Conservation (phyloP, 805 yeast species). For the Yarrowia divulgata region DNA sequence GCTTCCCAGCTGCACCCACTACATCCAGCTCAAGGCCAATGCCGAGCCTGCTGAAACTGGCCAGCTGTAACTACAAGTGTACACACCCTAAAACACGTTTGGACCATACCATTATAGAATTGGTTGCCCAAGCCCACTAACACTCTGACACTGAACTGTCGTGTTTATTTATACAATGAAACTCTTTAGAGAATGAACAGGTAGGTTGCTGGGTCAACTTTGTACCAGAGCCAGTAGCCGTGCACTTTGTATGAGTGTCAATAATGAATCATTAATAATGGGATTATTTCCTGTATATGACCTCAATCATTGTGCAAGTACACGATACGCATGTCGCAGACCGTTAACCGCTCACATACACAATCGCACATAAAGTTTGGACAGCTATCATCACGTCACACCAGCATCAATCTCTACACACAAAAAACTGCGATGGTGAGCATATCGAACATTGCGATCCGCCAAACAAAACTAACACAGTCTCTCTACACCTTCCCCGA, state of each 20-base stretch:
- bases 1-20: constrained; percentile 72
- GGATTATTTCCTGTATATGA: neutral
- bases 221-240: neutral
- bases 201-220: constrained; percentile 1
- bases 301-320: neutral
- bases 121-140: constrained; percentile 7
- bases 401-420: constrained; percentile 5
- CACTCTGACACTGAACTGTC: constrained; percentile 33
- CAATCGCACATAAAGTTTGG: constrained; percentile 22
- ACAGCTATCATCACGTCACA: constrained; percentile 16
- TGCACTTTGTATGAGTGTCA: too few species aligned
- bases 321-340: too few species aligned
- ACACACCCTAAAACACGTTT: neutral
- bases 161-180: constrained; percentile 29
- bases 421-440: constrained; percentile 17
- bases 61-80: constrained; percentile 1
- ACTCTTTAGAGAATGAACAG: neutral
- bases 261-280: neutral
- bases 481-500: constrained; percentile 67
- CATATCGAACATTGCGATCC: neutral
- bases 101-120: constrained; percentile 8
- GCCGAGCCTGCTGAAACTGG: constrained; percentile 38
- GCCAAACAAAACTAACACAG: constrained; percentile 17
- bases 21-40: constrained; percentile 49
- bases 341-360: constrained; percentile 19